These are phyloP conservation scores for Raddia guianensis DNA, from an alignment of 176 grass and related monocot species.

Conservation along the genomic window DNA sequence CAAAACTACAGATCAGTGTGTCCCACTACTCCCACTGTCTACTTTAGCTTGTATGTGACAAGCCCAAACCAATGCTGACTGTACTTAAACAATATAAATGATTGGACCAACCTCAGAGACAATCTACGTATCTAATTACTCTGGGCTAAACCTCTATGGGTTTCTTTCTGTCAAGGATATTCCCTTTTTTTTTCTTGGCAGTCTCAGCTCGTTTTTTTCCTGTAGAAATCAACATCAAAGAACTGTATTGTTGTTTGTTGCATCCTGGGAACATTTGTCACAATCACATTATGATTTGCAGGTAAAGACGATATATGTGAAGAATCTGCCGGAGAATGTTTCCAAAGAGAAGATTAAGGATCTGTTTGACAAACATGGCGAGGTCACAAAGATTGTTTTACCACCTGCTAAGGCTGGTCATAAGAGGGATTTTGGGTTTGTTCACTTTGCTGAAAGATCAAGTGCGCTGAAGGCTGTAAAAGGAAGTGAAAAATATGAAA, in stretches of 20 bases:
- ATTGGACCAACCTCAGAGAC: background rate
- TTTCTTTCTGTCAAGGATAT: background rate
- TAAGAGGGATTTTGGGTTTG: constrained; percentile 96
- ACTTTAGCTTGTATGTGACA: constrained; percentile 5
- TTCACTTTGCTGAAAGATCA: constrained; percentile 97
- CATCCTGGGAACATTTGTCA: background rate
- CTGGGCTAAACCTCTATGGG: background rate
- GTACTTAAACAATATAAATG: background rate
- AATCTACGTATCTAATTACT: background rate
- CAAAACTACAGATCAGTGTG: background rate
- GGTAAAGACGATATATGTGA: constrained; percentile 98
- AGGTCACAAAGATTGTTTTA: constrained; percentile 83
- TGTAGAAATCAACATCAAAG: background rate
- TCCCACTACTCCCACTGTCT: background rate
- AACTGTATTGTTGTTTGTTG: background rate
- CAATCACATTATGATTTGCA: constrained; percentile 17
- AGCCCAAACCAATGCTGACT: background rate
- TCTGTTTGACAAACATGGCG: constrained; percentile 83
- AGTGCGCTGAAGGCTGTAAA: constrained; percentile 86
- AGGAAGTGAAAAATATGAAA: constrained; percentile 88
- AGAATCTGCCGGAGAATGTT: constrained; percentile 90
- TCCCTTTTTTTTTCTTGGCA: background rate
- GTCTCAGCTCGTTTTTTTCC: background rate
- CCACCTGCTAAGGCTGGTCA: constrained; percentile 88
- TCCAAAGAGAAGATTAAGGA: constrained; percentile 87